Percentiles rank a stretch among this genome's conserved stretches.
Evolutionary conservation across 441 rosid genomes (phyloP).

Genomic region (Adansonia gregorii): DNA sequence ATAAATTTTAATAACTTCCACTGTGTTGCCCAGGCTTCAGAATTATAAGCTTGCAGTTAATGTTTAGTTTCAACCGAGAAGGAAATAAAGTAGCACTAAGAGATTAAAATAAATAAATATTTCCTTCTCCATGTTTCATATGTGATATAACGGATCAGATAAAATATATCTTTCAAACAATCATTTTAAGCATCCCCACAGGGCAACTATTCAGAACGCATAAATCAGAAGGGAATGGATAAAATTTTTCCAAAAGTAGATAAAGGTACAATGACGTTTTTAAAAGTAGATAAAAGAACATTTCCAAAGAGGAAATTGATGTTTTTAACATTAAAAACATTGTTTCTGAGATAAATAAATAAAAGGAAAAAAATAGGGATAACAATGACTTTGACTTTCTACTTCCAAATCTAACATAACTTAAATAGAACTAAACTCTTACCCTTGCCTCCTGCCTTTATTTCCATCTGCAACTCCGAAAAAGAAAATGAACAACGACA

Average conservation of each 20-base stretch:
- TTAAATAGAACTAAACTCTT: not conserved
- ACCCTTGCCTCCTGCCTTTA: not conserved
- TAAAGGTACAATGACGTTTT: too few relatives aligned
- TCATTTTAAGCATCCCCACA: not conserved
- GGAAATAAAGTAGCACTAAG: not conserved
- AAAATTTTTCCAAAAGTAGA: constrained; percentile 1
- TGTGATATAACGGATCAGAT: too few relatives aligned
- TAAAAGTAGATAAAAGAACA: not conserved
- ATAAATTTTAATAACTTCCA: not conserved
- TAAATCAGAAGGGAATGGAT: not conserved
- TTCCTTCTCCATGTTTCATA: too few relatives aligned
- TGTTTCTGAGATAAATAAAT: constrained; percentile 23
- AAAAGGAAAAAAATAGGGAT: too few relatives aligned
- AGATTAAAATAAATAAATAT: too few relatives aligned
- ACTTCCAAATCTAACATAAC: not conserved
- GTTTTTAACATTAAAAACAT: constrained; percentile 28
- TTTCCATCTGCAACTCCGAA: constrained; percentile 16
- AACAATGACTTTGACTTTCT: too few relatives aligned
- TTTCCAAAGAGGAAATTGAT: not conserved
- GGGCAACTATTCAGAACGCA: not conserved
- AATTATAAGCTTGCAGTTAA: not conserved
- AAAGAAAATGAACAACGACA: not conserved
- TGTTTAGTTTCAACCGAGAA: not conserved
- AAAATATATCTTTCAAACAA: not conserved
- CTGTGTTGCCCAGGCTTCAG: not conserved